These are phyloP conservation scores for Nakaseomyces uthaithaninus DNA, from an alignment of 1,139 yeast species.

Conservation along the genomic window DNA sequence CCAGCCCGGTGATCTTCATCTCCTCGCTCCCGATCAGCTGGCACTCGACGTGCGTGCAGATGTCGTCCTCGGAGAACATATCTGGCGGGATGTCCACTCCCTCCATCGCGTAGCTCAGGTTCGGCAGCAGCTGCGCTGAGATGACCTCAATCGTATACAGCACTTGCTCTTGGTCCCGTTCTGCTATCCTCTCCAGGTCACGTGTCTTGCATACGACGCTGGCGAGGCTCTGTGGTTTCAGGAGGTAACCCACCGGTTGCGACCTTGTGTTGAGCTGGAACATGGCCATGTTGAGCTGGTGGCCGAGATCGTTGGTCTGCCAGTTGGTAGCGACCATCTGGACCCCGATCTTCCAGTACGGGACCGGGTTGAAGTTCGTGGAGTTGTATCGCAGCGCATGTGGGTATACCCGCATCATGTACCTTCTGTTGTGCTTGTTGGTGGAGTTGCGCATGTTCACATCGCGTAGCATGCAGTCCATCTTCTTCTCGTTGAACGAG, in stretches of 20 bases:
- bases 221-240: slow-evolving; percentile 3
- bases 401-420: slow-evolving; percentile 81
- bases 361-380: slow-evolving; percentile 67
- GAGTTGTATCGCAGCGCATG: slow-evolving; percentile 68
- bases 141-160: slow-evolving; percentile 37
- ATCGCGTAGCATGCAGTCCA: slow-evolving; percentile 59
- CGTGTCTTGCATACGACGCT: slow-evolving; percentile 1
- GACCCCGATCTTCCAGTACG: slow-evolving; percentile 75
- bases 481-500: slow-evolving; percentile 69
- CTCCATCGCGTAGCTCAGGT: slow-evolving; percentile 42
- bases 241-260: slow-evolving; percentile 15
- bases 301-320: slow-evolving; percentile 89
- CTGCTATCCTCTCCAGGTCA: neutral
- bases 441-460: slow-evolving; percentile 44
- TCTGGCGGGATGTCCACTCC: slow-evolving; percentile 12
- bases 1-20: neutral
- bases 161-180: neutral
- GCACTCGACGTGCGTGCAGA: slow-evolving; percentile 4
- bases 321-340: slow-evolving; percentile 97
- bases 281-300: slow-evolving; percentile 81
- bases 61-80: slow-evolving; percentile 14
- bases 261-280: slow-evolving; percentile 45
- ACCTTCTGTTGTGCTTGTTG: slow-evolving; percentile 68
- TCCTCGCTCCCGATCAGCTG: slow-evolving; percentile 1
- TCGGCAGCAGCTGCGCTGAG: slow-evolving; percentile 82